Conservation (phyloP, 768 basidiomycete genomes). For the Kwoniella pini region DNA sequence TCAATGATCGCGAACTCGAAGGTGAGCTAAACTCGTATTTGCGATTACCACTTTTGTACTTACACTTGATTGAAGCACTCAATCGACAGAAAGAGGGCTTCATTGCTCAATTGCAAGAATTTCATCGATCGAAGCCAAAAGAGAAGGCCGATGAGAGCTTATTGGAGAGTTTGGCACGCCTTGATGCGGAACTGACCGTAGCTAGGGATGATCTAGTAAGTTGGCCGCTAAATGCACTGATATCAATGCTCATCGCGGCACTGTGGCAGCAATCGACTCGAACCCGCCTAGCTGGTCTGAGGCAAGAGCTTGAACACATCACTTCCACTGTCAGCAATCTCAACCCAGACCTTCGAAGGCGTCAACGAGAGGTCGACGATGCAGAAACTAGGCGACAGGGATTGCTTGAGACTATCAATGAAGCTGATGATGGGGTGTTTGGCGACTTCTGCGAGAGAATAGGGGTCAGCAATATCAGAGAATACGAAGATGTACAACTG, state of each 20-base stretch:
- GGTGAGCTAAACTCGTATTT: conserved; percentile 58
- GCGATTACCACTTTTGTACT: background rate
- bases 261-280: conserved; percentile 68
- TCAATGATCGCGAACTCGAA: conserved; percentile 92
- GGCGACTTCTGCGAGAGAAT: conserved; percentile 74
- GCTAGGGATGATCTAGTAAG: conserved; percentile 80
- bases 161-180: conserved; percentile 70
- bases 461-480: conserved; percentile 76
- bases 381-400: conserved; percentile 63
- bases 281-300: conserved; percentile 71
- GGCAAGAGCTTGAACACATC: conserved; percentile 80
- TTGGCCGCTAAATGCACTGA: conserved; percentile 1
- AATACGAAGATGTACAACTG: conserved; percentile 89
- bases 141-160: conserved; percentile 79
- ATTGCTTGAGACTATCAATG: conserved; percentile 65
- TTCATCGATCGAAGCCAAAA: conserved; percentile 80
- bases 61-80: conserved; percentile 16
- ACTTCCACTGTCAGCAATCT: conserved; percentile 38
- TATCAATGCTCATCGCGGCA: background rate
- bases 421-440: conserved; percentile 80
- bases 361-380: conserved; percentile 60
- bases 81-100: conserved; percentile 55
- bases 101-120: conserved; percentile 72
- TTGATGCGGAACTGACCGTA: conserved; percentile 75
- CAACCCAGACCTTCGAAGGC: conserved; percentile 44